A percentile compares a stretch with the other conserved stretches of the same genome.
Evolutionary conservation across 73 alveolate species (phyloP).

Genomic region (Durusdinium trenchii): DNA sequence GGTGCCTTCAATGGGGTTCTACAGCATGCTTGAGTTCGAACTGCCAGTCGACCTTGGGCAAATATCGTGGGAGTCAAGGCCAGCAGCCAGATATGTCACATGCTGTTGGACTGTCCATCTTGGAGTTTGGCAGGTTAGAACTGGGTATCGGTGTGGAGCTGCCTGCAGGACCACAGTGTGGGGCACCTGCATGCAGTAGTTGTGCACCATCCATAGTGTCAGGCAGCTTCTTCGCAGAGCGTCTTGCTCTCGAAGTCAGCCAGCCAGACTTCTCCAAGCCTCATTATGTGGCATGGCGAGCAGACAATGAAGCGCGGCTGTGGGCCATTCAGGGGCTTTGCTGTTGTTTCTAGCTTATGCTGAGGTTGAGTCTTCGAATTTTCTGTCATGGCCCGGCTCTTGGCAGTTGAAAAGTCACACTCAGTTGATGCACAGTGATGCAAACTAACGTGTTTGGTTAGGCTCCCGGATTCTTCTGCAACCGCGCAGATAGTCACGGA

Average conservation of each 20-base stretch:
- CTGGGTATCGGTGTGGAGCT: background rate
- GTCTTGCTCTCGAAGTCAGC: background rate
- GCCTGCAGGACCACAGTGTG: slow-evolving; percentile 25
- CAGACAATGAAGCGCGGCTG: too few relatives aligned
- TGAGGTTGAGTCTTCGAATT: background rate
- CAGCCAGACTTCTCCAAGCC: slow-evolving; percentile 55
- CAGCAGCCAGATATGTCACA: background rate
- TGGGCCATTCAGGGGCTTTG: too few relatives aligned
- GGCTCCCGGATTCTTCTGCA: slow-evolving; percentile 24
- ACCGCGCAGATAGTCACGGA: background rate
- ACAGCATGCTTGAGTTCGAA: background rate
- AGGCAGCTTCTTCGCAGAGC: slow-evolving; percentile 59
- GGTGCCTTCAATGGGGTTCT: slow-evolving; percentile 32
- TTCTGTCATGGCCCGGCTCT: background rate
- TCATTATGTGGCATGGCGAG: slow-evolving; percentile 11
- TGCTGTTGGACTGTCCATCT: background rate
- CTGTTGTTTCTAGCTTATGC: background rate
- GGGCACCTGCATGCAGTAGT: too few relatives aligned
- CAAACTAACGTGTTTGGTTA: background rate
- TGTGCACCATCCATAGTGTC: too few relatives aligned
- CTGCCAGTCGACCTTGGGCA: slow-evolving; percentile 1
- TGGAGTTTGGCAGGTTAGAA: background rate
- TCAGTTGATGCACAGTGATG: background rate
- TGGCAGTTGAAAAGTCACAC: background rate
- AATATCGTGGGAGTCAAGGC: background rate